A percentile compares a stretch with the other conserved stretches of the same genome.
These are phyloP conservation scores for Backusella liffmaniae DNA, from an alignment of 192 early-diverging fungal species.

Conservation along the genomic window DNA sequence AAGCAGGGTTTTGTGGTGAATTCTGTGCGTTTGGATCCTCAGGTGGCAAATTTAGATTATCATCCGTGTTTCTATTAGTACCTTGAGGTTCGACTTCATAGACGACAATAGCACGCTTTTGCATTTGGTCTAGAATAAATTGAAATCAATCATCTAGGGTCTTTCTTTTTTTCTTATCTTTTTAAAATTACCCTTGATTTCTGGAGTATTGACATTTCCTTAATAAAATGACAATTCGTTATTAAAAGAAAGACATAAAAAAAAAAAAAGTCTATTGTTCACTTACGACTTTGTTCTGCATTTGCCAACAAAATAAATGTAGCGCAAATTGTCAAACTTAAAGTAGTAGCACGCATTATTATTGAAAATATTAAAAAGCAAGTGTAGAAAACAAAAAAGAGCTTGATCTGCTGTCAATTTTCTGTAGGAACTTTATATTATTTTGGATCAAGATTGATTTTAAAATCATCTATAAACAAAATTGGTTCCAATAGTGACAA, in stretches of 20 bases:
- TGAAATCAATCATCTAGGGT: background rate
- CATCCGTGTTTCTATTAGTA: background rate
- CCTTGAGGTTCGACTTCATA: background rate
- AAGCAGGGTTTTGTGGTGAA: no score
- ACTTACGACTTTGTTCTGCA: background rate
- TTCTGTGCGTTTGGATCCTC: background rate
- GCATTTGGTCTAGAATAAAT: background rate
- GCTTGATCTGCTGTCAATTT: background rate
- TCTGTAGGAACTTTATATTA: background rate
- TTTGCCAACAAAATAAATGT: background rate
- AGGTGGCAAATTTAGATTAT: background rate
- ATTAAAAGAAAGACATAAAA: background rate
- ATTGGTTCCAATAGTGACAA: background rate
- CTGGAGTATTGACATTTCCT: background rate
- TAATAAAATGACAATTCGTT: background rate
- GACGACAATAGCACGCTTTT: background rate
- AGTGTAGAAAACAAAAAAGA: background rate
- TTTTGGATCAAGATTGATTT: background rate
- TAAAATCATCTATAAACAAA: background rate
- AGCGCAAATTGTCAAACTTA: background rate
- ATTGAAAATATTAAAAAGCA: background rate
- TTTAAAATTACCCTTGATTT: background rate
- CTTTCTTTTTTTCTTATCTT: background rate
- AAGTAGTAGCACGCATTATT: background rate
- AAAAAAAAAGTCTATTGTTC: background rate